Evolutionary conservation across 352 stramenopile species (phyloP).

Genomic region (Phytophthora nicotianae): DNA sequence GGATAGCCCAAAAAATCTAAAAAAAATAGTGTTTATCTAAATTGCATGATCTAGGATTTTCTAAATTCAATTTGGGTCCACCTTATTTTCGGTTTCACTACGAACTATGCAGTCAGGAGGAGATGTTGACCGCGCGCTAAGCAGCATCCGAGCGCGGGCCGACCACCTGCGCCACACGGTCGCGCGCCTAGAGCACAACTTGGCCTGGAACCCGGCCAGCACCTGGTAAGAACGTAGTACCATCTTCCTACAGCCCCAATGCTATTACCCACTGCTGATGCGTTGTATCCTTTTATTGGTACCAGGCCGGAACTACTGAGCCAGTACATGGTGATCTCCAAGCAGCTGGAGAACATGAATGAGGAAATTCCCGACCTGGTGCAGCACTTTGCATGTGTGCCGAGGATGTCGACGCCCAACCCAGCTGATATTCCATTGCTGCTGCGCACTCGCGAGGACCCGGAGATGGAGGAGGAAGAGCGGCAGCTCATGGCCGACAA

Average conservation of each 20-base stretch:
- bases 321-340: constrained; percentile 88
- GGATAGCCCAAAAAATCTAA: too few species aligned
- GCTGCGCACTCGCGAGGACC: constrained; percentile 81
- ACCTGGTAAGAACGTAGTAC: constrained; percentile 51
- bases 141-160: constrained; percentile 79
- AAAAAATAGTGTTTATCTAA: too few species aligned
- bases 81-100: background rate
- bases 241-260: background rate
- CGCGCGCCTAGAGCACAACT: constrained; percentile 72
- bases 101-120: constrained; percentile 40
- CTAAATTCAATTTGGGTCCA: too few species aligned
- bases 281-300: background rate
- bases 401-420: constrained; percentile 83
- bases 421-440: constrained; percentile 78
- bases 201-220: constrained; percentile 81
- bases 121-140: constrained; percentile 79
- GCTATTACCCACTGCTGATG: background rate
- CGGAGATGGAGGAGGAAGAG: constrained; percentile 86
- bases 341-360: constrained; percentile 90
- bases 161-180: constrained; percentile 85
- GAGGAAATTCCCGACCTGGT: constrained; percentile 86
- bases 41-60: too few species aligned
- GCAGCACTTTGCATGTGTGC: constrained; percentile 85
- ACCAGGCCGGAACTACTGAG: constrained; percentile 78
- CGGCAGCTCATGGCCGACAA: constrained; percentile 76